phyloP scores from a whole-genome alignment of 176 grass and related monocot genomes.

The Stipa capillata region DNA sequence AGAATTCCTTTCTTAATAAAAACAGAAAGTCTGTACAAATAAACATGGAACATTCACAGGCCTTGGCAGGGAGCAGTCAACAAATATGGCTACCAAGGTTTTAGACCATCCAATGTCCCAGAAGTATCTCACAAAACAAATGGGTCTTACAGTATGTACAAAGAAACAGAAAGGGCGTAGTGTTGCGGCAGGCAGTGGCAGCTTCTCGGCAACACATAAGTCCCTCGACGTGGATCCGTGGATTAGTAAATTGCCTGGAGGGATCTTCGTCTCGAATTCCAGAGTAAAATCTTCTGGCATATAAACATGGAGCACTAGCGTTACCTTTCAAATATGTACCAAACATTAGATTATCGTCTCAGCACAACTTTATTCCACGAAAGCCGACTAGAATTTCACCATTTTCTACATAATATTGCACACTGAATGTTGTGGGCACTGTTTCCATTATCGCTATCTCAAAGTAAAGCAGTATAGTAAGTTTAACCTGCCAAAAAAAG shows the following conservation, averaged over 20 bases:
- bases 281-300: slow-evolving; percentile 35
- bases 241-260: slow-evolving; percentile 49
- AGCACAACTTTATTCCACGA: slow-evolving; percentile 43
- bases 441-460: slow-evolving; percentile 31
- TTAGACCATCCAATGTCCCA: slow-evolving; percentile 50
- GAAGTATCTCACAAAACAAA: slow-evolving; percentile 66
- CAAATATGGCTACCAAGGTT: slow-evolving; percentile 69
- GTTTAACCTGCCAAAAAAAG: slow-evolving; percentile 53
- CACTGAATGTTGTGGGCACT: slow-evolving; percentile 30
- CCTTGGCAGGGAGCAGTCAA: slow-evolving; percentile 54
- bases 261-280: slow-evolving; percentile 38
- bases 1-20: slow-evolving; percentile 39
- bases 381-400: slow-evolving; percentile 40
- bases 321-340: slow-evolving; percentile 55
- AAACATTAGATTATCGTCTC: slow-evolving; percentile 19
- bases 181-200: slow-evolving; percentile 47
- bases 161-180: slow-evolving; percentile 32
- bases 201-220: slow-evolving; percentile 44
- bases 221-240: slow-evolving; percentile 33
- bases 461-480: slow-evolving; percentile 41
- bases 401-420: slow-evolving; percentile 40
- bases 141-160: slow-evolving; percentile 83
- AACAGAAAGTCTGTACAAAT: slow-evolving; percentile 81
- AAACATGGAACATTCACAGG: slow-evolving; percentile 65
- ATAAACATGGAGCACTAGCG: slow-evolving; percentile 24